These are phyloP conservation scores for Talaromyces piceae DNA, from an alignment of 2,329 filamentous ascomycete species.

Conservation along the genomic window DNA sequence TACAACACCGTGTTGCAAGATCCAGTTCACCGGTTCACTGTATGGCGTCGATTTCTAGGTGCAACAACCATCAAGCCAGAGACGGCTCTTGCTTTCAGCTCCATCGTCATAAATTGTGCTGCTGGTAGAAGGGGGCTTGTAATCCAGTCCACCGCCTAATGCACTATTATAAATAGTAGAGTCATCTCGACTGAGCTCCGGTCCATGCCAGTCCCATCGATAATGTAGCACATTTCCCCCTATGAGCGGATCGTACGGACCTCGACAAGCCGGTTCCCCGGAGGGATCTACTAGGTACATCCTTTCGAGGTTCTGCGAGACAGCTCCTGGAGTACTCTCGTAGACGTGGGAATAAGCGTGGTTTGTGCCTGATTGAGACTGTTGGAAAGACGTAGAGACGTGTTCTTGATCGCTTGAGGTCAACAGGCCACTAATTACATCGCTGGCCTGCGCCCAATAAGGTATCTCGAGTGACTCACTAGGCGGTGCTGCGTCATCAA, in stretches of 20 bases:
- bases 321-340: background rate
- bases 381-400: conserved; percentile 1
- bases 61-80: conserved; percentile 9
- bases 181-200: conserved; percentile 1
- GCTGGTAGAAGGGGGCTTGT: conserved; percentile 7
- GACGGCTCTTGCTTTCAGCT: conserved; percentile 7
- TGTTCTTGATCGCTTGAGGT: conserved; percentile 1
- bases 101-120: conserved; percentile 7
- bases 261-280: background rate
- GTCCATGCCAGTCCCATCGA: conserved; percentile 10
- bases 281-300: conserved; percentile 10
- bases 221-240: conserved; percentile 11
- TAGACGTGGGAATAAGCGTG: conserved; percentile 4
- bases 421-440: background rate
- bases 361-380: background rate
- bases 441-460: conserved; percentile 1
- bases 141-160: background rate
- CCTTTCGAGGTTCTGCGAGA: conserved; percentile 6
- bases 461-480: background rate
- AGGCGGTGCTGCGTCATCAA: background rate
- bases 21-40: background rate
- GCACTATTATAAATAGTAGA: background rate
- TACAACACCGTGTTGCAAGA: background rate
- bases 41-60: background rate
- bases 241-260: conserved; percentile 8